Base-by-base conservation (phyloP, 2,329 filamentous ascomycete species). In the Aspergillus brunneoviolaceus region DNA sequence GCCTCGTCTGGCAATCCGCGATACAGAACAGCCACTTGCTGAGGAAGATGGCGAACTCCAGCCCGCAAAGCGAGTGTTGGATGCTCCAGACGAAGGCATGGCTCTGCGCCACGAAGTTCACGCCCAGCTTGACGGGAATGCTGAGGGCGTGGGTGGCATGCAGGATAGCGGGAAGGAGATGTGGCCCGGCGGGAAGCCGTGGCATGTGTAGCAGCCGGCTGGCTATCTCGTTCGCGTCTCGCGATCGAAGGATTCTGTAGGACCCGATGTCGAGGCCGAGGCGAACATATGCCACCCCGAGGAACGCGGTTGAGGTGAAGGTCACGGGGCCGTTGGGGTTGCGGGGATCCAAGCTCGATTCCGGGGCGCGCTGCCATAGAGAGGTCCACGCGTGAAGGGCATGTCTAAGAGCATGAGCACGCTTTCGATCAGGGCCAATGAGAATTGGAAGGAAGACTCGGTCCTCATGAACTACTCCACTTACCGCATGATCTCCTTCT, bases 91-190 rank as follows among this genome's bases (percentile, higher is more conserved):
- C 63, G 47, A 66, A 65, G 2, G 64, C 56, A 29, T 67, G 63
- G 29, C 60, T 67, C 4, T 58, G 63, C 1, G 65, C 56, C 5
- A 71, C 60, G 53, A 64, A 66, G 10, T 63, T 59, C 4, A 70
- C 56, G 0, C 70, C 70, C 2, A 72, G 50, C 14, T 67, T 63
- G 2, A 73, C 67, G 0, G 70, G 68, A n/a, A 88, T 86, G 5
- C 86, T 87, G 31, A 90, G 75, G 0, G 87, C 87, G 69, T 89
- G 87, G 21, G 88, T 84, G 1, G 86, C 86, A 68, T 90, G 87
- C 25, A 89, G 80, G 0, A 89, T 82, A 0, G 87, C 87, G 51
- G 85, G 79, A 49, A 85, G 84, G 11, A 89, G 79, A 45, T 84
- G 82, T 10, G 81, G 48, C 85, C 61, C 60, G 16, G 57, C 1